These are phyloP conservation scores for Chimonanthus salicifolius DNA, from an alignment of 164 flowering plant species.

Conservation along the genomic window DNA sequence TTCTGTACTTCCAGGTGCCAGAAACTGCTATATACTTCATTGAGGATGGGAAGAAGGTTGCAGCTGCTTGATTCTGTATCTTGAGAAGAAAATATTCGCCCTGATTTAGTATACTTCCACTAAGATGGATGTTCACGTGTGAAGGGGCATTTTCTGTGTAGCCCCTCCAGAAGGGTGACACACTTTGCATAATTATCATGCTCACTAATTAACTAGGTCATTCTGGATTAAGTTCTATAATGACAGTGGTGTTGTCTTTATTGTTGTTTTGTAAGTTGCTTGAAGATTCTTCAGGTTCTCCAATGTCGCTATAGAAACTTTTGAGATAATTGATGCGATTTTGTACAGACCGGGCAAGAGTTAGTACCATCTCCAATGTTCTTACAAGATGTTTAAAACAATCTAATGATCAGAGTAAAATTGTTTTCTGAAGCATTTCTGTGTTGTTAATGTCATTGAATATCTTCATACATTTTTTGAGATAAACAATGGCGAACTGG, in stretches of 20 bases:
- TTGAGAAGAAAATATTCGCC: neutral
- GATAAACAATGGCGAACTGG: too few relatives aligned
- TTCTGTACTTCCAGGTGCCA: slow-evolving; percentile 44
- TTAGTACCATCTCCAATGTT: neutral
- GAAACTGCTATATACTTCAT: slow-evolving; percentile 74
- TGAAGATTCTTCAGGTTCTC: neutral
- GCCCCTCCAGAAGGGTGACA: neutral
- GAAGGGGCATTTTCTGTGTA: too few relatives aligned
- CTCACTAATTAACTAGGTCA: neutral
- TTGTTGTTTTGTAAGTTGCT: neutral
- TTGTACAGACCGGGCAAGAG: neutral
- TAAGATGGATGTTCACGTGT: neutral
- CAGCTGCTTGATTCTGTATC: slow-evolving; percentile 36
- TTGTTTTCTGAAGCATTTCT: neutral
- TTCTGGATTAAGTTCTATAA: neutral
- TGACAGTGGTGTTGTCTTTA: neutral
- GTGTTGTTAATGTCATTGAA: too few relatives aligned
- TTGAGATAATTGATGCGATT: neutral
- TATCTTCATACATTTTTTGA: too few relatives aligned
- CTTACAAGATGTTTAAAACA: neutral
- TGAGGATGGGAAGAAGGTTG: slow-evolving; percentile 81
- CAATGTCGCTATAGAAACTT: neutral
- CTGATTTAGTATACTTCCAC: neutral
- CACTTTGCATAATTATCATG: neutral
- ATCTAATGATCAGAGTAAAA: neutral